Percentiles rank a stretch among this genome's conserved stretches.
Conservation (phyloP, 768 basidiomycete species). For the Cystobasidium ongulense region DNA sequence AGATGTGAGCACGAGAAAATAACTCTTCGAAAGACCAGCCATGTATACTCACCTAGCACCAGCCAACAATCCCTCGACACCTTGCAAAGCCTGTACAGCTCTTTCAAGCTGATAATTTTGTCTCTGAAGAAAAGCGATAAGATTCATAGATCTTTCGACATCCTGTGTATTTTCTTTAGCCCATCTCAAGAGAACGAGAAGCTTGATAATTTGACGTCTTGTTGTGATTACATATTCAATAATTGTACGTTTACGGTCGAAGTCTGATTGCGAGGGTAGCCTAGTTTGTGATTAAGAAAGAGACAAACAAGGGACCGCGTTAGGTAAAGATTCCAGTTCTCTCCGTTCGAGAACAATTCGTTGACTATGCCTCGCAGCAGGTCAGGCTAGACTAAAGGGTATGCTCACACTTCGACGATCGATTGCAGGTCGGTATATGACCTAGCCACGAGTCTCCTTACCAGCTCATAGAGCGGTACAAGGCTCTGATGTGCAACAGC, state of each 20-base stretch:
- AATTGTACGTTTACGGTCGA: slow-evolving; percentile 66
- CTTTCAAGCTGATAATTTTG: slow-evolving; percentile 77
- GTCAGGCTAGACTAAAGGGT: not conserved
- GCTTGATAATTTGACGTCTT: slow-evolving; percentile 79
- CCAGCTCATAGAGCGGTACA: slow-evolving; percentile 20
- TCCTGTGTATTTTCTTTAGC: slow-evolving; percentile 53
- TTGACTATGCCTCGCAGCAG: not conserved
- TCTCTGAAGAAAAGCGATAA: slow-evolving; percentile 73
- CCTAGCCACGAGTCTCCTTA: slow-evolving; percentile 7
- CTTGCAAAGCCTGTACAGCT: slow-evolving; percentile 57
- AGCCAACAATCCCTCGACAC: slow-evolving; percentile 62
- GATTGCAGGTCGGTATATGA: slow-evolving; percentile 22
- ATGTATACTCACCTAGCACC: slow-evolving; percentile 58
- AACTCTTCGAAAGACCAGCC: not conserved
- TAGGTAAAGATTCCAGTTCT: not conserved
- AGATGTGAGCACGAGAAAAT: not conserved
- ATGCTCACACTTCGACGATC: slow-evolving; percentile 27
- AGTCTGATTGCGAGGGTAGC: slow-evolving; percentile 38
- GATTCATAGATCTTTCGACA: slow-evolving; percentile 54
- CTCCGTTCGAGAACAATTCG: not conserved
- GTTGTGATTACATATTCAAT: slow-evolving; percentile 85
- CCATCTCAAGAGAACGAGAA: slow-evolving; percentile 82
- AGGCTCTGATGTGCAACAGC: slow-evolving; percentile 15
- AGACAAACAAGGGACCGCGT: not conserved
- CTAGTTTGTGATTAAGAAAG: slow-evolving; percentile 7